Percentiles rank a stretch among this genome's conserved stretches.
Evolutionary conservation across 2,329 filamentous ascomycete species (phyloP).

Genomic region (Gremmenia infestans): DNA sequence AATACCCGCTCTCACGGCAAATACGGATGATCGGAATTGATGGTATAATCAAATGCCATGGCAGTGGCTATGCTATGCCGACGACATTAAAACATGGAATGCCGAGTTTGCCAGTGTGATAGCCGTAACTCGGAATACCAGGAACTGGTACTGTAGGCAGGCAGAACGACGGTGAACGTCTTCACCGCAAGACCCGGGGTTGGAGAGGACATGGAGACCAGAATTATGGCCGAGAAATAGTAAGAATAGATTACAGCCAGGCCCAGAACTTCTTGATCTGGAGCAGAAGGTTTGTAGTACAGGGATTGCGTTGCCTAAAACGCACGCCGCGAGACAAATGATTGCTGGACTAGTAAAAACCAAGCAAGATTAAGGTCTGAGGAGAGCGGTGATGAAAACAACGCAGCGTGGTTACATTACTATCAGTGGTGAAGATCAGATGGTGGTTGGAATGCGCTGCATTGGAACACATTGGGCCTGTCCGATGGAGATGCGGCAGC

Average conservation of each 20-base stretch:
- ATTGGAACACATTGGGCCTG: not conserved
- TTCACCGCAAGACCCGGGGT: not conserved
- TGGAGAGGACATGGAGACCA: not conserved
- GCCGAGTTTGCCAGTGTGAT: not conserved
- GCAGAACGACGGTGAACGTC: not conserved
- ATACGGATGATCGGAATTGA: not conserved
- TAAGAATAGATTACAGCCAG: not conserved
- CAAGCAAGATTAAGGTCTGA: not conserved
- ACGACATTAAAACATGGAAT: not conserved
- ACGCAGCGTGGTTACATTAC: not conserved
- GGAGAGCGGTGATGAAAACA: not conserved
- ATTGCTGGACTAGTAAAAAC: not conserved
- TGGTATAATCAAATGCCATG: not conserved
- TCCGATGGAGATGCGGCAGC: not conserved
- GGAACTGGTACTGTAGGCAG: not conserved
- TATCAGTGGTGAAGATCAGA: not conserved
- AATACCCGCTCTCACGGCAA: not conserved
- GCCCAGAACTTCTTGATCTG: not conserved
- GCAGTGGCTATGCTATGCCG: not conserved
- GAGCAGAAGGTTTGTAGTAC: not conserved
- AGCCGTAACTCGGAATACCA: not conserved
- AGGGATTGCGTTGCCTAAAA: not conserved
- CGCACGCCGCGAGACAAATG: not conserved
- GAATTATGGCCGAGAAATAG: not conserved
- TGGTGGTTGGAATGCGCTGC: not conserved